Evolutionary conservation across 495 filamentous ascomycete genomes (phyloP).

Genomic region (Massariosphaeria phaeospora): DNA sequence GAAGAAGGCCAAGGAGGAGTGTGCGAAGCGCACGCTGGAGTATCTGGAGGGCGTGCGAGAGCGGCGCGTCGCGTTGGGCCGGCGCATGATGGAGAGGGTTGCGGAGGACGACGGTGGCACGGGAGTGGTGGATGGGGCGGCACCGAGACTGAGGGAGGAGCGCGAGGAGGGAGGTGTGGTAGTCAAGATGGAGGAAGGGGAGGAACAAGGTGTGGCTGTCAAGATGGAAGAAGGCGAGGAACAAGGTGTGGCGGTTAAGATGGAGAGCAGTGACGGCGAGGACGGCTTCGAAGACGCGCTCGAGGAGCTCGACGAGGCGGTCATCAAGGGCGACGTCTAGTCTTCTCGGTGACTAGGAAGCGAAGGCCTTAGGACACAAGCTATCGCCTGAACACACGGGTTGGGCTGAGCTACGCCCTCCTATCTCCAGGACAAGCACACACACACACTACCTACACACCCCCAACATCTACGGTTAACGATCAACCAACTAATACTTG

Average conservation of each 20-base stretch:
- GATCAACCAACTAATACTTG: too few relatives aligned
- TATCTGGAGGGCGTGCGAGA: constrained; percentile 38
- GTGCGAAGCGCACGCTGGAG: constrained; percentile 38
- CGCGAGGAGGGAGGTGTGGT: not conserved
- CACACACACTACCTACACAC: too few relatives aligned
- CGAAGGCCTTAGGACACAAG: too few relatives aligned
- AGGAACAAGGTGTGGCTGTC: too few relatives aligned
- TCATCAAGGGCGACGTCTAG: too few relatives aligned
- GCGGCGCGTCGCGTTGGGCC: constrained; percentile 12
- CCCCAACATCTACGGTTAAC: too few relatives aligned
- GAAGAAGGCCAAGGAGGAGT: constrained; percentile 47
- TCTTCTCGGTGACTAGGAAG: too few relatives aligned
- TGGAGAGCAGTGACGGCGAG: too few relatives aligned
- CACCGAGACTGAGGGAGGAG: too few relatives aligned
- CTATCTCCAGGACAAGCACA: too few relatives aligned
- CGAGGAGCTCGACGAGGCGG: not conserved
- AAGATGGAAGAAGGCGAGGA: not conserved
- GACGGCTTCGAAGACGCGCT: not conserved
- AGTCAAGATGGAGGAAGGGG: not conserved
- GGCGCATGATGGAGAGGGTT: constrained; percentile 14
- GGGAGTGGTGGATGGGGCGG: not conserved
- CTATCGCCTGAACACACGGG: too few relatives aligned
- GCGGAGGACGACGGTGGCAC: not conserved
- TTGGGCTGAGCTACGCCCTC: too few relatives aligned
- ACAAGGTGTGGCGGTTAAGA: not conserved